Evolutionary conservation across 202 grass and related monocot genomes (phyloP).

Genomic region (Digitaria exilis): DNA sequence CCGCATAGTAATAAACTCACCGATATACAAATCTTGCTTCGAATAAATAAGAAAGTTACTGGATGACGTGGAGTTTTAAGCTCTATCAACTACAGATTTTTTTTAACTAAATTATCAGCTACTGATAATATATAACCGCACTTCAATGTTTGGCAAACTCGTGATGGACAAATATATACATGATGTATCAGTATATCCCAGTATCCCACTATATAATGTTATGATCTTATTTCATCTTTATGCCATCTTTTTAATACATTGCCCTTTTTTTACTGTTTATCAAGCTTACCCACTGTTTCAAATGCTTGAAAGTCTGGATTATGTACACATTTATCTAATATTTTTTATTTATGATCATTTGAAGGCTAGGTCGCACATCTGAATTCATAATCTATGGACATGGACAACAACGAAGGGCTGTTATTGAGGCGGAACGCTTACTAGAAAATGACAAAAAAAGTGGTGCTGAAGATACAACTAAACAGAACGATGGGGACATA

Average conservation of each 20-base stretch:
- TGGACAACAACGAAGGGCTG: constrained; percentile 87
- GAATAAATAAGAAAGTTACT: constrained; percentile 13
- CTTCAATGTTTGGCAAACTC: constrained; percentile 7
- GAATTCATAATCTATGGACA: constrained; percentile 93
- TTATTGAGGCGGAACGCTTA: constrained; percentile 80
- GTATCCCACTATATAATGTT: constrained; percentile 22
- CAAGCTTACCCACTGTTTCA: neutral
- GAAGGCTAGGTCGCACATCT: constrained; percentile 80
- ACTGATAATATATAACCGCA: constrained; percentile 8
- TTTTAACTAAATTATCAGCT: neutral
- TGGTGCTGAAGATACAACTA: constrained; percentile 43
- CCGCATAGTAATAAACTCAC: neutral
- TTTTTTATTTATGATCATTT: constrained; percentile 36
- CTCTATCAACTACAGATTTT: neutral
- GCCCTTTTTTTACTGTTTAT: constrained; percentile 34
- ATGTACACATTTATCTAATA: constrained; percentile 1
- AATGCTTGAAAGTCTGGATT: constrained; percentile 21
- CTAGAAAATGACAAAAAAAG: constrained; percentile 56
- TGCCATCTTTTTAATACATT: constrained; percentile 11
- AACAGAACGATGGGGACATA: constrained; percentile 54
- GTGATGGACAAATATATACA: constrained; percentile 7
- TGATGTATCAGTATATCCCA: constrained; percentile 19
- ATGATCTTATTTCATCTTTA: constrained; percentile 27
- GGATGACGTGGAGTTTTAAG: neutral
- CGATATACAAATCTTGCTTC: neutral